Conservation (phyloP, 257 asterid species). For the Forsythia suspensa region DNA sequence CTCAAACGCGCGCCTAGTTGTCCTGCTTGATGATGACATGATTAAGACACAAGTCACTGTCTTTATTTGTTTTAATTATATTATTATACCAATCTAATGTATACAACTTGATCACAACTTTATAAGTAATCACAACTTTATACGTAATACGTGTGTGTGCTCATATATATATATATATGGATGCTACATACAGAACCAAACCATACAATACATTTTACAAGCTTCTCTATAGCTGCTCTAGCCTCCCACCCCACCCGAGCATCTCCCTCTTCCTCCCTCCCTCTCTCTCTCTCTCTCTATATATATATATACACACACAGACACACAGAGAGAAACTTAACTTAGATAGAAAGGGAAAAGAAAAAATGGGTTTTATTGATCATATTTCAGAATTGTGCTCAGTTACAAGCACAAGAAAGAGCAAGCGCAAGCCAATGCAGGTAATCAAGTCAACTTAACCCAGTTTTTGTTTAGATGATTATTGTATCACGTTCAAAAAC, state of each 20-base stretch:
- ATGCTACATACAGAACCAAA: background rate
- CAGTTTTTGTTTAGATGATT: background rate
- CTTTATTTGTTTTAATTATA: constrained; percentile 15
- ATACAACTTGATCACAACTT: constrained; percentile 25
- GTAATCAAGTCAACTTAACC: constrained; percentile 18
- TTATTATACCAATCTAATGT: background rate
- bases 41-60: constrained; percentile 41
- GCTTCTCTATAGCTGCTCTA: background rate
- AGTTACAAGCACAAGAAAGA: constrained; percentile 39
- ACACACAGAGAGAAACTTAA: too few species aligned
- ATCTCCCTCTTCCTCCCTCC: background rate
- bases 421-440: constrained; percentile 56
- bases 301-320: background rate
- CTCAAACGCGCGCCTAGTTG: constrained; percentile 21
- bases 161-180: background rate
- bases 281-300: background rate
- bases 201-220: background rate
- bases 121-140: too few species aligned
- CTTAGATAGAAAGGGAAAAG: background rate
- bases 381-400: constrained; percentile 46
- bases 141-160: background rate
- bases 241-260: background rate
- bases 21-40: constrained; percentile 23
- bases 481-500: background rate
- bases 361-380: constrained; percentile 60